Conservation (phyloP, 1,284 basidiomycete species). For the Rhodotorula sp. region DNA sequence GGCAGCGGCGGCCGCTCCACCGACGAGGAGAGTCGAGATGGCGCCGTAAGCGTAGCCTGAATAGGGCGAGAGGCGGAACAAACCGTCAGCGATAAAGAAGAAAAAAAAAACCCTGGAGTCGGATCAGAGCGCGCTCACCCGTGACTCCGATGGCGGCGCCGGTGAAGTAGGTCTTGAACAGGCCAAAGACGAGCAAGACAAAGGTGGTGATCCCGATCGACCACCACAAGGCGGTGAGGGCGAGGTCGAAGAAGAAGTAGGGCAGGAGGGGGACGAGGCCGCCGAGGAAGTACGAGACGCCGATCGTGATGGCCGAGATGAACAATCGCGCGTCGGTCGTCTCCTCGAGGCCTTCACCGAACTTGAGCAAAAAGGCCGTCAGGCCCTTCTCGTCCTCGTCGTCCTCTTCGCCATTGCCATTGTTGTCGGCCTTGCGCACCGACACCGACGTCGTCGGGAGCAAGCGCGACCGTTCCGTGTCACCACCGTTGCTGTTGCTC, state of each 20-base stretch:
- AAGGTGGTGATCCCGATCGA: constrained; percentile 53
- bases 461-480: constrained; percentile 24
- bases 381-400: constrained; percentile 74
- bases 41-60: constrained; percentile 74
- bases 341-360: constrained; percentile 88
- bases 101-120: too few relatives aligned
- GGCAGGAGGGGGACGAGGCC: constrained; percentile 65
- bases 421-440: neutral
- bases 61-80: too few relatives aligned
- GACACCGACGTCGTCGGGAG: constrained; percentile 7
- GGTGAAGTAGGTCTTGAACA: constrained; percentile 80
- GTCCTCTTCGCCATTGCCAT: constrained; percentile 55
- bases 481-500: neutral
- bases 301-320: constrained; percentile 87
- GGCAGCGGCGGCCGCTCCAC: constrained; percentile 81
- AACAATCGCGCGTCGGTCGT: constrained; percentile 67
- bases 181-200: constrained; percentile 83
- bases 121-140: too few relatives aligned
- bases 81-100: too few relatives aligned
- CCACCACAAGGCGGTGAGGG: constrained; percentile 59
- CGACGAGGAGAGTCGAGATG: constrained; percentile 80
- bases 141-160: constrained; percentile 62
- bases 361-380: constrained; percentile 87
- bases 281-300: constrained; percentile 54
- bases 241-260: constrained; percentile 74